phyloP scores from a whole-genome alignment of 2,329 filamentous ascomycete genomes.

The Aspergillus puulaauensis region DNA sequence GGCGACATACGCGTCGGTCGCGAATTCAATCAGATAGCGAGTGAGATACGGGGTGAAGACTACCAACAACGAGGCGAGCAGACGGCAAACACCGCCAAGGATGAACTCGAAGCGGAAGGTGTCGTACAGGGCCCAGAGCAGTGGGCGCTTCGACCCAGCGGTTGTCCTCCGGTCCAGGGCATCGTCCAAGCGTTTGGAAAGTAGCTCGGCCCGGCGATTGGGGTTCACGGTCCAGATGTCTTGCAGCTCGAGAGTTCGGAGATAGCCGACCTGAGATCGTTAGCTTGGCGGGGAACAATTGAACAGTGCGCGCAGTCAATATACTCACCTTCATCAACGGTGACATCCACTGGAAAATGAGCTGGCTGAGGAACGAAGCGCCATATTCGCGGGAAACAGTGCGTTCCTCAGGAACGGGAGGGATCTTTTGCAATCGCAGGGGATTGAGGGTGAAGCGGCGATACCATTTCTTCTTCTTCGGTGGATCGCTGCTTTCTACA shows the following conservation, averaged over 20 bases:
- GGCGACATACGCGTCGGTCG: constrained; percentile 74
- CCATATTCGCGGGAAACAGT: constrained; percentile 66
- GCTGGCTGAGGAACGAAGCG: constrained; percentile 70
- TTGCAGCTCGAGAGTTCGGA: constrained; percentile 74
- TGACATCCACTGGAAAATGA: constrained; percentile 89
- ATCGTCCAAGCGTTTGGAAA: constrained; percentile 65
- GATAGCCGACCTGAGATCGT: constrained; percentile 68
- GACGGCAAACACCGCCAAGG: constrained; percentile 74
- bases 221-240: constrained; percentile 92
- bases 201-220: constrained; percentile 66
- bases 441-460: constrained; percentile 36
- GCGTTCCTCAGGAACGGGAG: constrained; percentile 57
- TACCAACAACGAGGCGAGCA: constrained; percentile 70
- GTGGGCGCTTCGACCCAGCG: constrained; percentile 68
- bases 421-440: constrained; percentile 47
- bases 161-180: constrained; percentile 69
- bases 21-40: constrained; percentile 83
- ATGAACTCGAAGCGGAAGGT: constrained; percentile 83
- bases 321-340: constrained; percentile 73
- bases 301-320: no score
- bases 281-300: not conserved
- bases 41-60: constrained; percentile 83
- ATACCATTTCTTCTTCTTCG: constrained; percentile 1
- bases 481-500: not conserved
- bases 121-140: constrained; percentile 81